Percentiles rank a stretch among this genome's conserved stretches.
phyloP scores from a whole-genome alignment of 75 land plant genomes.

The Chamaecyparis obtusa region DNA sequence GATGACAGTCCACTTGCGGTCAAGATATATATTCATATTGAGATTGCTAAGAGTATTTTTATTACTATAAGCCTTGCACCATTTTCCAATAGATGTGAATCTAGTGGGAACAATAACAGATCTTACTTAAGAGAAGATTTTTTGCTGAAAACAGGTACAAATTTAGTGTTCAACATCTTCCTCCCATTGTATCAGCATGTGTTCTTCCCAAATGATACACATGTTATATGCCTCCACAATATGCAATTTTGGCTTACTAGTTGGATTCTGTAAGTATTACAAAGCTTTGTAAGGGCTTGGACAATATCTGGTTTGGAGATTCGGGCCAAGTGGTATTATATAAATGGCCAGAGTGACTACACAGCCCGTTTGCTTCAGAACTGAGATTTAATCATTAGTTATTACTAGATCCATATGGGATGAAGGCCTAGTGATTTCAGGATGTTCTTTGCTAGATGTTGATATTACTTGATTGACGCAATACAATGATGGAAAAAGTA shows the following conservation, averaged over 20 bases:
- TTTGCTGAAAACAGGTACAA: slow-evolving; percentile 31
- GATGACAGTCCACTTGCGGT: slow-evolving; percentile 26
- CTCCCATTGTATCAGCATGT: slow-evolving; percentile 67
- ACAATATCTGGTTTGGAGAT: slow-evolving; percentile 61
- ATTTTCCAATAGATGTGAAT: slow-evolving; percentile 5
- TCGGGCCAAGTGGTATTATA: slow-evolving; percentile 69
- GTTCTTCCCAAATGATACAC: slow-evolving; percentile 77
- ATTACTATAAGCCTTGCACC: slow-evolving; percentile 45
- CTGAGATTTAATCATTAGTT: slow-evolving; percentile 50
- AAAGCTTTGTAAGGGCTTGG: slow-evolving; percentile 56
- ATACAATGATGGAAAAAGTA: slow-evolving; percentile 63
- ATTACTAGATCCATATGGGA: slow-evolving; percentile 42
- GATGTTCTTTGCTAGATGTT: slow-evolving; percentile 45
- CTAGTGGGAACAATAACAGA: slow-evolving; percentile 5
- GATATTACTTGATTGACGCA: slow-evolving; percentile 53
- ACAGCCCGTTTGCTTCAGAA: slow-evolving; percentile 38
- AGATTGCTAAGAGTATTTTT: slow-evolving; percentile 41
- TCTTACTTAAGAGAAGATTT: not conserved
- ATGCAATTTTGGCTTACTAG: slow-evolving; percentile 64
- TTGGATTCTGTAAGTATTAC: slow-evolving; percentile 52
- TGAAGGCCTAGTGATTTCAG: slow-evolving; percentile 49
- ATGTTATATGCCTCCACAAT: slow-evolving; percentile 66
- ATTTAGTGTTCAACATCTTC: slow-evolving; percentile 63
- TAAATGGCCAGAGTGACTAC: slow-evolving; percentile 85
- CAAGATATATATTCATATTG: slow-evolving; percentile 62